Base-by-base conservation (phyloP, 129 eudicot species). In the Artemisia annua region DNA sequence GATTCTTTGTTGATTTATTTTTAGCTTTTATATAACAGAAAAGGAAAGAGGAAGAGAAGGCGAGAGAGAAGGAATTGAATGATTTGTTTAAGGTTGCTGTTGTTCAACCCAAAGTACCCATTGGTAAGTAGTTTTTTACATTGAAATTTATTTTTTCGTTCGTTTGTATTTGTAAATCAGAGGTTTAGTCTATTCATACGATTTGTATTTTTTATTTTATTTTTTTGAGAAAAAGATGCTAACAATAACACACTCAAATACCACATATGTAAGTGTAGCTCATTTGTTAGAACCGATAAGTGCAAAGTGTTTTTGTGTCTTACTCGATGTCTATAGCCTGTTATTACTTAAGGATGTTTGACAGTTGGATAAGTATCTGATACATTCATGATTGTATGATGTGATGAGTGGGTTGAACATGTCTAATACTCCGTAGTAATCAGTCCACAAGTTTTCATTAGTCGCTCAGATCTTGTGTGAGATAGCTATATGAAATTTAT, bases 81-180 rank as follows among this genome's bases (percentile, higher is more conserved):
- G 90, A 86, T 22, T 62, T 86, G 85, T 86, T 86, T 55, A 86
- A 86, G 77, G 76, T 86, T 76, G 90, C 90, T 64, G 87, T 86
- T 86, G 84, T 81, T 72, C 90, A 86, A 64, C 90, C 90, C 8
- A 85, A 85, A 79, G 90, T 85, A 7, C 90, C 90, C 19, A 54
- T 62, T 76, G 90, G 90, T 86, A 86, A 59, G 68, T 67, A 26
- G n/a, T 28, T 69, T 1, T 22, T 50, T 28, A 49, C 30, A 54
- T 48, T 63, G 22, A 35, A 19, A 70, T 39, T 7, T 0, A 0
- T 11, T 7, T 39, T 22, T n/a, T 51, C 7, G 18, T 2, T 28
- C 48, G 0, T 69, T 69, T 28, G n/a, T 15, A 39, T 11, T 39
- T 28, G 32, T 28, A 28, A 28, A 28, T 28, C 32, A 28, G 32